Evolutionary conservation across 1,139 yeast species (phyloP).

Genomic region (Pichia kudriavzevii): DNA sequence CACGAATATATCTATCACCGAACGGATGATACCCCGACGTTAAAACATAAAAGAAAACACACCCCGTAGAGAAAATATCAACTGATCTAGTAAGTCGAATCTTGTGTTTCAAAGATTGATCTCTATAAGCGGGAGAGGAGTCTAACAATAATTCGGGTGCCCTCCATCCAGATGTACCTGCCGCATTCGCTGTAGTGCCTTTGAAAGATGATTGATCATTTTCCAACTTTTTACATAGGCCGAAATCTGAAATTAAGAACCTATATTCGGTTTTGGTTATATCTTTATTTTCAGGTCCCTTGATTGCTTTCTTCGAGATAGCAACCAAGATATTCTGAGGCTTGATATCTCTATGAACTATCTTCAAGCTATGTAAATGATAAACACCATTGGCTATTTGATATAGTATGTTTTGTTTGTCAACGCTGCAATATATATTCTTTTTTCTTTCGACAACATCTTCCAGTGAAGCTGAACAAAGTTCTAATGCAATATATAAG

Average conservation of each 20-base stretch:
- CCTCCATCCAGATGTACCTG: slow-evolving; percentile 98
- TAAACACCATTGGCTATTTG: slow-evolving; percentile 84
- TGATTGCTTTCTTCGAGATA: slow-evolving; percentile 40
- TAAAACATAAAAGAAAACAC: slow-evolving; percentile 82
- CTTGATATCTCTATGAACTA: slow-evolving; percentile 91
- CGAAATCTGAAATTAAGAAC: slow-evolving; percentile 87
- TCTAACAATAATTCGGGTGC: slow-evolving; percentile 80
- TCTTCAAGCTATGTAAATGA: slow-evolving; percentile 81
- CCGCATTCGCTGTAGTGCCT: slow-evolving; percentile 87
- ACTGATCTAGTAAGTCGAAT: slow-evolving; percentile 82
- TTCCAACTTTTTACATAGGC: slow-evolving; percentile 85
- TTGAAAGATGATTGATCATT: slow-evolving; percentile 89
- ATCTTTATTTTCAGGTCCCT: slow-evolving; percentile 9
- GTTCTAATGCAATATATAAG: slow-evolving; percentile 84
- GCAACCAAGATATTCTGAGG: slow-evolving; percentile 94
- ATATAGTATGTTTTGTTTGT: slow-evolving; percentile 49
- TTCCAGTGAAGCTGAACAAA: slow-evolving; percentile 84
- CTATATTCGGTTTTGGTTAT: slow-evolving; percentile 38
- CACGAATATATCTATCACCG: slow-evolving; percentile 82
- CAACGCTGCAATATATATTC: slow-evolving; percentile 30
- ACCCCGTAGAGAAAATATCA: slow-evolving; percentile 90
- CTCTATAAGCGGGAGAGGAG: slow-evolving; percentile 10
- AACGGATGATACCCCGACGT: slow-evolving; percentile 90
- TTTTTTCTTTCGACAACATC: slow-evolving; percentile 62
- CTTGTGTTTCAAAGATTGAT: slow-evolving; percentile 35